Evolutionary conservation across 2,329 filamentous ascomycete species (phyloP).

Genomic region (Ceratocystis cubensis): DNA sequence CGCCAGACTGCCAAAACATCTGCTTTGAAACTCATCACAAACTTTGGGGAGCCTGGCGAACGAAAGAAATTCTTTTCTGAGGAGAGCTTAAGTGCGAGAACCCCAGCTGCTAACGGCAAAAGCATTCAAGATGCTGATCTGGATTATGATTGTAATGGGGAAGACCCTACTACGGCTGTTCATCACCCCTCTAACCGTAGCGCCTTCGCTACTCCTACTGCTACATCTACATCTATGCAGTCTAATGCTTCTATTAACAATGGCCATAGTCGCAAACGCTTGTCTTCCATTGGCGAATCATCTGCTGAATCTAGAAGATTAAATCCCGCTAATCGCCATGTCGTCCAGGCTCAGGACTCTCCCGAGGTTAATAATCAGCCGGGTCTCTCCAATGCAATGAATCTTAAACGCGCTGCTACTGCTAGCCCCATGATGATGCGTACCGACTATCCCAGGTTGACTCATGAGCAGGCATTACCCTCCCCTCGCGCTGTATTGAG

Average conservation of each 20-base stretch:
- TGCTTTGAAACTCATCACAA: constrained; percentile 80
- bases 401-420: constrained; percentile 52
- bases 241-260: constrained; percentile 36
- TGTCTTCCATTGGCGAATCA: constrained; percentile 63
- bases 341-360: constrained; percentile 9
- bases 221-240: constrained; percentile 45
- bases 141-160: constrained; percentile 25
- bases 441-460: constrained; percentile 32
- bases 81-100: constrained; percentile 45
- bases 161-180: constrained; percentile 61
- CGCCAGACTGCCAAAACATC: constrained; percentile 64
- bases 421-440: constrained; percentile 54
- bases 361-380: too few relatives aligned
- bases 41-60: constrained; percentile 54
- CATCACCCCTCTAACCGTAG: constrained; percentile 55
- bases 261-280: constrained; percentile 40
- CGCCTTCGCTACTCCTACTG: constrained; percentile 56
- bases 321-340: neutral
- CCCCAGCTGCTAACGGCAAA: constrained; percentile 43
- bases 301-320: constrained; percentile 12
- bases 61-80: constrained; percentile 53
- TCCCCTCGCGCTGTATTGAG: constrained; percentile 41
- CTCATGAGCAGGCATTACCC: constrained; percentile 39
- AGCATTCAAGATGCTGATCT: constrained; percentile 37
- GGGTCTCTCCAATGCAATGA: constrained; percentile 32